Conservation (phyloP, 2,329 filamentous ascomycete species). For the Xylaria sp. region DNA sequence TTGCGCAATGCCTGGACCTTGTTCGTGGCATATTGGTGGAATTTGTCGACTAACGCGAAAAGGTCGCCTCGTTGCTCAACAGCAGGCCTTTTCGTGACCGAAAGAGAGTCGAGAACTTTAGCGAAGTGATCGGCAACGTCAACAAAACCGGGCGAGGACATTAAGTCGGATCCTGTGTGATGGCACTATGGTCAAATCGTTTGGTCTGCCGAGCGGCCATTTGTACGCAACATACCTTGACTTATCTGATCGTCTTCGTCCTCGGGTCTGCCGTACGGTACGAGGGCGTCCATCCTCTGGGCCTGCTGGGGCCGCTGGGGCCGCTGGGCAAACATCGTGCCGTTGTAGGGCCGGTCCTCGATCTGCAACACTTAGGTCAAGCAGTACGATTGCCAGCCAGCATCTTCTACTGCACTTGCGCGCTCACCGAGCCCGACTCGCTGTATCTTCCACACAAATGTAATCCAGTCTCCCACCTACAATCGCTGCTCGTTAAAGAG, state of each 20-base stretch:
- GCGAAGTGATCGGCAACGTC: slow-evolving; percentile 90
- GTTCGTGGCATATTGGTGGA: slow-evolving; percentile 66
- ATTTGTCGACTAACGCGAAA: slow-evolving; percentile 74
- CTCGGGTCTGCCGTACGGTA: slow-evolving; percentile 37
- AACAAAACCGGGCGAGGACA: slow-evolving; percentile 43
- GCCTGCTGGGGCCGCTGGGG: slow-evolving; percentile 27
- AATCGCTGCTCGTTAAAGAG: background rate
- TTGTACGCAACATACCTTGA: slow-evolving; percentile 39
- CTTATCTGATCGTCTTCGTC: slow-evolving; percentile 35
- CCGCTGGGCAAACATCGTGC: slow-evolving; percentile 38
- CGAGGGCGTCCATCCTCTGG: slow-evolving; percentile 36
- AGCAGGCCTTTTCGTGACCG: slow-evolving; percentile 59
- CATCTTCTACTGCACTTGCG: slow-evolving; percentile 42
- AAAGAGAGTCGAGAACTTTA: slow-evolving; percentile 81
- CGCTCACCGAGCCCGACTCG: slow-evolving; percentile 27
- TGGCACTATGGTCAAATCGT: slow-evolving; percentile 26
- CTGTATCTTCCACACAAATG: slow-evolving; percentile 12
- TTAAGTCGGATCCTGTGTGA: slow-evolving; percentile 38
- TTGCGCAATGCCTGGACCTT: slow-evolving; percentile 58
- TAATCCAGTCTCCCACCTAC: background rate
- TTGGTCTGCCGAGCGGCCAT: background rate
- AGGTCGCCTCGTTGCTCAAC: slow-evolving; percentile 72
- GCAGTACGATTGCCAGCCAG: slow-evolving; percentile 41
- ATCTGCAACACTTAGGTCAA: slow-evolving; percentile 38
- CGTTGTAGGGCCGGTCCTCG: slow-evolving; percentile 23